Conservation (phyloP, 2,329 filamentous ascomycete genomes). For the Pseudomassariella vexata region DNA sequence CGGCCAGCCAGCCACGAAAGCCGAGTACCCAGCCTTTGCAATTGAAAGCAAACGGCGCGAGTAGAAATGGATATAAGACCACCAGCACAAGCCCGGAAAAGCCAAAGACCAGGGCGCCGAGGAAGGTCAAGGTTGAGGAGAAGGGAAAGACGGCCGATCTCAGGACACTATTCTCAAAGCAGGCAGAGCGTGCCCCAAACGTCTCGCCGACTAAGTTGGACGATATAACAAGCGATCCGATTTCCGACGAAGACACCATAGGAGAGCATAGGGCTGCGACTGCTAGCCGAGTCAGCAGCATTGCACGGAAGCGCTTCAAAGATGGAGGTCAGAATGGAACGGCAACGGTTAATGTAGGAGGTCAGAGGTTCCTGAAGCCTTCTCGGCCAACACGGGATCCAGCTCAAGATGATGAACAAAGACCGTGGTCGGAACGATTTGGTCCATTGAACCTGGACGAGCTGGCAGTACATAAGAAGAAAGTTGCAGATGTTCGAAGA, state of each 20-base stretch:
- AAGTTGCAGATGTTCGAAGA: slow-evolving; percentile 75
- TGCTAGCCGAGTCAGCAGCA: slow-evolving; percentile 50
- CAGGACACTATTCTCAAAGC: slow-evolving; percentile 55
- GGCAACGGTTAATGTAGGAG: slow-evolving; percentile 22
- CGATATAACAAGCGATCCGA: slow-evolving; percentile 49
- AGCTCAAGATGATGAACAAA: slow-evolving; percentile 45
- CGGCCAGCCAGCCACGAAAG: slow-evolving; percentile 14
- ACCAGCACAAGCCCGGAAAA: slow-evolving; percentile 43
- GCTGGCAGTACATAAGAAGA: slow-evolving; percentile 90
- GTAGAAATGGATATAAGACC: slow-evolving; percentile 24
- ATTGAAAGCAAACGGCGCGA: slow-evolving; percentile 16
- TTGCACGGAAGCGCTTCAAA: slow-evolving; percentile 48
- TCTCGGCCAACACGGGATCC: slow-evolving; percentile 21
- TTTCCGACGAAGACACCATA: slow-evolving; percentile 57
- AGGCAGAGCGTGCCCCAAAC: slow-evolving; percentile 44
- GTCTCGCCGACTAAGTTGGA: slow-evolving; percentile 30
- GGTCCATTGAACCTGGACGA: slow-evolving; percentile 71
- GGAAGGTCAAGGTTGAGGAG: slow-evolving; percentile 35
- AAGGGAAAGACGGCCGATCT: slow-evolving; percentile 52
- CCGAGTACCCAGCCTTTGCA: slow-evolving; percentile 18
- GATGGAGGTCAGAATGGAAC: slow-evolving; percentile 24
- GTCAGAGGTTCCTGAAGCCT: slow-evolving; percentile 48
- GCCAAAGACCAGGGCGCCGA: slow-evolving; percentile 20
- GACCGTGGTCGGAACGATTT: slow-evolving; percentile 86
- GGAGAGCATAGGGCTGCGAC: slow-evolving; percentile 42